These are phyloP conservation scores for Hypoxylon rubiginosum DNA, from an alignment of 2,329 filamentous ascomycete species.

Conservation along the genomic window DNA sequence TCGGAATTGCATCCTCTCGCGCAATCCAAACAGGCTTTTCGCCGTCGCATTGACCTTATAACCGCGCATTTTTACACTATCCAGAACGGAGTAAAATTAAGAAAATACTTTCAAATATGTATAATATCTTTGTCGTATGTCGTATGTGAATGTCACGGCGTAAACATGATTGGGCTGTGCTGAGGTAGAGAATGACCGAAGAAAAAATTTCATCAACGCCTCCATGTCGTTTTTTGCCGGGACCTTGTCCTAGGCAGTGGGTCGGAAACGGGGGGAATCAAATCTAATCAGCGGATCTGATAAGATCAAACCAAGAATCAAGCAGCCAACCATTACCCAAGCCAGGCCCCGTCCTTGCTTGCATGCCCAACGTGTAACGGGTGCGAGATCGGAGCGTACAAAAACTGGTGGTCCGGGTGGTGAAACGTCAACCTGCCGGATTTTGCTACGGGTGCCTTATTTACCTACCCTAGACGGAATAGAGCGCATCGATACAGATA, in stretches of 20 bases:
- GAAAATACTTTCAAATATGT: too few species aligned
- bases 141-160: too few species aligned
- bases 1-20: too few species aligned
- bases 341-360: not conserved
- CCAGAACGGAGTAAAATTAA: too few species aligned
- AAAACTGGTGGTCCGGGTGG: conserved; percentile 1
- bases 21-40: too few species aligned
- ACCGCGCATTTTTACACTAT: too few species aligned
- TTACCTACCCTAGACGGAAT: conserved; percentile 25
- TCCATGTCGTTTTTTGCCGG: conserved; percentile 20
- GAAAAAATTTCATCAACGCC: conserved; percentile 8
- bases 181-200: not conserved
- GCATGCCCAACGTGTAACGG: conserved; percentile 27
- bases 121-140: too few species aligned
- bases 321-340: conserved; percentile 27
- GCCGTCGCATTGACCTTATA: too few species aligned
- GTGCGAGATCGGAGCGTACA: conserved; percentile 48
- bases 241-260: conserved; percentile 31
- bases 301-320: conserved; percentile 48
- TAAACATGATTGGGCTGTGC: too few species aligned
- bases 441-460: conserved; percentile 1
- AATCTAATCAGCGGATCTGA: conserved; percentile 53
- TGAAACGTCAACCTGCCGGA: conserved; percentile 22
- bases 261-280: conserved; percentile 22
- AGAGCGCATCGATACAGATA: conserved; percentile 7